Conservation (phyloP, 2,329 filamentous ascomycete genomes). For the Myriosclerotinia curreyana region DNA sequence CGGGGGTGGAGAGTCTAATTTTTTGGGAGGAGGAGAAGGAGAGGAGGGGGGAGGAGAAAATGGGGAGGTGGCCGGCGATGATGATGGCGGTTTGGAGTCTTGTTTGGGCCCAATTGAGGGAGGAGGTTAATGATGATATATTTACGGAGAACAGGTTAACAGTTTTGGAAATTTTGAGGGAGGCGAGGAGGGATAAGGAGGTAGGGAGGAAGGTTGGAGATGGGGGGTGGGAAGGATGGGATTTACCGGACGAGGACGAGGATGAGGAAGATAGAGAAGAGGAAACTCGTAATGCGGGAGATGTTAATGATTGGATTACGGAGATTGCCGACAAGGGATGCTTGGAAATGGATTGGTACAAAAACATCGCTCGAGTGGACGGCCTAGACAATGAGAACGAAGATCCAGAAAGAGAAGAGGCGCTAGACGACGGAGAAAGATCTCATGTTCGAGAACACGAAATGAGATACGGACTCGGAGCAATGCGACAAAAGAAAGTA, state of each 20-base stretch:
- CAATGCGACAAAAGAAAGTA: conserved; percentile 73
- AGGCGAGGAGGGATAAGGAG: conserved; percentile 44
- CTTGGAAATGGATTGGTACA: conserved; percentile 56
- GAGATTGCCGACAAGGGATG: conserved; percentile 50
- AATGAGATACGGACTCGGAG: conserved; percentile 39
- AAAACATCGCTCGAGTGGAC: conserved; percentile 49
- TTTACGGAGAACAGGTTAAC: conserved; percentile 49
- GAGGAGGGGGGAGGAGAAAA: conserved; percentile 41
- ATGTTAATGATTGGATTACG: conserved; percentile 61
- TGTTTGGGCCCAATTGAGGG: conserved; percentile 51
- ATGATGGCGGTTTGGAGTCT: conserved; percentile 61
- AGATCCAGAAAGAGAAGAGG: conserved; percentile 38
- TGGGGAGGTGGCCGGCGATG: conserved; percentile 50
- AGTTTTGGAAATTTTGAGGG: conserved; percentile 46
- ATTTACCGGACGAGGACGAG: conserved; percentile 43
- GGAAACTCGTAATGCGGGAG: conserved; percentile 50
- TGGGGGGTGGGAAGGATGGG: conserved; percentile 53
- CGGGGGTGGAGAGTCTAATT: conserved; percentile 60
- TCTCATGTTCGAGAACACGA: conserved; percentile 23
- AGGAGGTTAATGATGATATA: conserved; percentile 39
- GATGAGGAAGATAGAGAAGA: conserved; percentile 48
- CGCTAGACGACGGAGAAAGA: conserved; percentile 35
- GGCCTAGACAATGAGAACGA: conserved; percentile 38
- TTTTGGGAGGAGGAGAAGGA: conserved; percentile 33
- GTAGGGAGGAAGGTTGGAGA: conserved; percentile 43